A percentile compares a stretch with the other conserved stretches of the same genome.
These are phyloP conservation scores for Manihot esculenta DNA, from an alignment of 441 rosid species.

Conservation along the genomic window DNA sequence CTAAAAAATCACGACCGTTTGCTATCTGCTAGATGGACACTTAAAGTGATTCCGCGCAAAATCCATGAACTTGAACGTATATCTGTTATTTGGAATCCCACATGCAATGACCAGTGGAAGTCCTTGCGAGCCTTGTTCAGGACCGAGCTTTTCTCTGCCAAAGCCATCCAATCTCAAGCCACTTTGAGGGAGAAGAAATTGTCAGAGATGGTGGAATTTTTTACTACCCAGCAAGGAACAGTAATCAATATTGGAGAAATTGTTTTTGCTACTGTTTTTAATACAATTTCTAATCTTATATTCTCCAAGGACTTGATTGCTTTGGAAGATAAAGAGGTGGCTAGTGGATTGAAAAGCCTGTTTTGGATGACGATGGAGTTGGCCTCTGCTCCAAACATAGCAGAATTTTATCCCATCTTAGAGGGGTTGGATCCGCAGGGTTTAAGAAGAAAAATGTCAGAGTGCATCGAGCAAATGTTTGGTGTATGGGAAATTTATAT, in stretches of 20 bases:
- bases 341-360: constrained; percentile 15
- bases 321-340: constrained; percentile 16
- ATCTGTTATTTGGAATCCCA: constrained; percentile 18
- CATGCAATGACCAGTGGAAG: constrained; percentile 29
- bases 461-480: constrained; percentile 16
- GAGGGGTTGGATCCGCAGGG: constrained; percentile 36
- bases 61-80: constrained; percentile 6
- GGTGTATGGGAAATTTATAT: constrained; percentile 25
- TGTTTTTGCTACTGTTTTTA: constrained; percentile 28
- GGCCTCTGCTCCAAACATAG: constrained; percentile 25
- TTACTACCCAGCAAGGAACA: constrained; percentile 23
- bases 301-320: constrained; percentile 25
- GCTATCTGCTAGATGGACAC: constrained; percentile 23
- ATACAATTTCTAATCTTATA: constrained; percentile 21
- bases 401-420: constrained; percentile 35
- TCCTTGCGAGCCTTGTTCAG: constrained; percentile 23
- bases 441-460: constrained; percentile 12
- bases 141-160: constrained; percentile 30
- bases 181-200: constrained; percentile 27
- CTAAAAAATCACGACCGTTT: constrained; percentile 33
- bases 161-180: constrained; percentile 23
- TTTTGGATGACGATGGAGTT: constrained; percentile 24
- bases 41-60: neutral
- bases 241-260: constrained; percentile 25
- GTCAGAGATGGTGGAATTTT: constrained; percentile 21